Evolutionary conservation across 805 yeast genomes (phyloP), one percentile per base, ranked within the genome.

Genomic region (Candida insectalens): DNA sequence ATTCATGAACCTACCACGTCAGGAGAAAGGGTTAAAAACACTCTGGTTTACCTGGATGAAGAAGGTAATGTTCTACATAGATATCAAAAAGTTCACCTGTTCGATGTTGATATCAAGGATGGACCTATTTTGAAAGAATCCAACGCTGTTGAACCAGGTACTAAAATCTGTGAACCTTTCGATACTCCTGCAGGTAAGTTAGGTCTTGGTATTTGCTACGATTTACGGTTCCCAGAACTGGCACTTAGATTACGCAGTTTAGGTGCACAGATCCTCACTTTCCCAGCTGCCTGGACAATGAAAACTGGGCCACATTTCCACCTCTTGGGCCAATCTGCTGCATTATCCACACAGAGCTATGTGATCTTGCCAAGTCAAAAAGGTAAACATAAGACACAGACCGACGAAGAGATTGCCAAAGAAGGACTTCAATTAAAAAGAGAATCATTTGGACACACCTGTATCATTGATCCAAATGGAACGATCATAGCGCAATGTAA

Each of bases 251-350:
- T 83, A 23, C 60, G 95, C 33, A 50, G 71, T 7, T 45, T 59
- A 34, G 95, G 95, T 3, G 94, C 95, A 1, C 69, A 83, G 37
- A 61, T 89, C 16, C 45, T 89, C 26, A 71, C 89, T 3, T 89
- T 64, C 46, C 97, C 98, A 0, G 79, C 94, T 18, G 97, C 97
- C 0, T 92, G 94, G 65, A 92, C 96, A 0, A 71, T 82, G 51
- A 76, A 77, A 42, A 89, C 97, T 0, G 98, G 98, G 1, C 84
- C 89, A 1, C 98, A 89, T 50, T 89, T 96, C 95, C 75, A 75
- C 34, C 54, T 72, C 1, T 62, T 89, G 33, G 96, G 84, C 2
- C 65, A 74, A 19, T 80, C 95, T 0, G 63, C 96, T 31, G 97
- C 97, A 4, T 69, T 89, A 9, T 95, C 88, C 50, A 71, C 89